phyloP scores from a whole-genome alignment of 805 yeast species.

The Saccharomyces cerevisiae region DNA sequence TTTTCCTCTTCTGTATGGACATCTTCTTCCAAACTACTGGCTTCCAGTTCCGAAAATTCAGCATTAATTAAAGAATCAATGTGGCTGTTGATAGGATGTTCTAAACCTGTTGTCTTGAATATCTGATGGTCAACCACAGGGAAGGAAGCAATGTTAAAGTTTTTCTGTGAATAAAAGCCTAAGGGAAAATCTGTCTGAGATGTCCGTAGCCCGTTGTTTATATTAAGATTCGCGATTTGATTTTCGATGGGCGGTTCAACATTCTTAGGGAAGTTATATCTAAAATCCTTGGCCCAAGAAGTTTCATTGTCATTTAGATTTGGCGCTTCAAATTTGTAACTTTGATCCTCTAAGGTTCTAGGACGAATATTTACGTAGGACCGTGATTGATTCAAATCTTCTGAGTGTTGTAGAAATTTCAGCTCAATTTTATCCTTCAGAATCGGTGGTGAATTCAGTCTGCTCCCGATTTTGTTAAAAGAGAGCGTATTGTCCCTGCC shows the following conservation, averaged over 20 bases:
- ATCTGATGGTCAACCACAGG: not conserved
- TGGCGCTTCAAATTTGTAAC: not conserved
- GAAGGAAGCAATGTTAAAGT: not conserved
- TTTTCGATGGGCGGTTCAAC: not conserved
- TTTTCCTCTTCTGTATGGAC: not conserved
- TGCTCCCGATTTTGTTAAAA: not conserved
- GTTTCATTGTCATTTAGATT: not conserved
- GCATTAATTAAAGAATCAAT: not conserved
- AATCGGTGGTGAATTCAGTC: not conserved
- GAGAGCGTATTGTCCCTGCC: not conserved
- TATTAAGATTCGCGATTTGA: not conserved
- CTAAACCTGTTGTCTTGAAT: not conserved
- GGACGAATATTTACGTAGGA: not conserved
- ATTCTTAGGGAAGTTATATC: not conserved
- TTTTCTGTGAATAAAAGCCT: not conserved
- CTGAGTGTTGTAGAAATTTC: not conserved
- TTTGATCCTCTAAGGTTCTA: not conserved
- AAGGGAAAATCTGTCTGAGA: not conserved
- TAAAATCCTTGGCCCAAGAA: not conserved
- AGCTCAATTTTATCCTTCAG: not conserved
- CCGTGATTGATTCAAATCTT: not conserved
- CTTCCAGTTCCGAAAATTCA: not conserved
- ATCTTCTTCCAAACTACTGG: not conserved
- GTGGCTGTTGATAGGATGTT: not conserved
- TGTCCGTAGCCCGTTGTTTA: not conserved